Conservation (phyloP, 352 stramenopile species). For the Phytopythium litorale region DNA sequence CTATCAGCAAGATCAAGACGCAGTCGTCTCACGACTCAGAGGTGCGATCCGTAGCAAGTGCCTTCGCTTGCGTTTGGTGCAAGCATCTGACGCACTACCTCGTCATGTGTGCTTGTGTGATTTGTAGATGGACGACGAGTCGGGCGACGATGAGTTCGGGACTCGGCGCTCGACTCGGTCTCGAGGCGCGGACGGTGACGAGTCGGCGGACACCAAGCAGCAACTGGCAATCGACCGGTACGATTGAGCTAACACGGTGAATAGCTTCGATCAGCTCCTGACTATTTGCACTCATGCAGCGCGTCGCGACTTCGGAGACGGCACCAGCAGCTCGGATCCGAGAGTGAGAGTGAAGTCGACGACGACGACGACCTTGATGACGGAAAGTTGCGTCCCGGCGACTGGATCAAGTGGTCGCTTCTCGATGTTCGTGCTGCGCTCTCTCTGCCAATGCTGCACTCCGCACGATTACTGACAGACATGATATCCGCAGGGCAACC, state of each 20-base stretch:
- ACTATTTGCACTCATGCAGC: conserved; percentile 20
- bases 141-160: conserved; percentile 6
- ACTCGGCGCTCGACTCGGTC: conserved; percentile 4
- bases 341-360: conserved; percentile 31
- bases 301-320: conserved; percentile 62
- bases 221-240: conserved; percentile 9
- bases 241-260: not conserved
- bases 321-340: conserved; percentile 34
- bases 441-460: not conserved
- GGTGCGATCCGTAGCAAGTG: conserved; percentile 6
- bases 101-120: not conserved
- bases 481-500: conserved; percentile 14
- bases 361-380: conserved; percentile 24
- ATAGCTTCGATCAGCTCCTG: not conserved
- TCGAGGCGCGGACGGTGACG: conserved; percentile 4
- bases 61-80: not conserved
- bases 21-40: conserved; percentile 59
- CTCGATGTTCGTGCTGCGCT: conserved; percentile 29
- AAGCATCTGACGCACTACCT: conserved; percentile 6
- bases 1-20: conserved; percentile 69
- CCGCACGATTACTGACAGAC: not conserved
- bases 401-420: conserved; percentile 74
- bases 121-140: conserved; percentile 20
- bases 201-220: conserved; percentile 15
- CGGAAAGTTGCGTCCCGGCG: conserved; percentile 10